phyloP scores from a whole-genome alignment of 2,329 filamentous ascomycete species.

The Pseudogymnoascus sp. region DNA sequence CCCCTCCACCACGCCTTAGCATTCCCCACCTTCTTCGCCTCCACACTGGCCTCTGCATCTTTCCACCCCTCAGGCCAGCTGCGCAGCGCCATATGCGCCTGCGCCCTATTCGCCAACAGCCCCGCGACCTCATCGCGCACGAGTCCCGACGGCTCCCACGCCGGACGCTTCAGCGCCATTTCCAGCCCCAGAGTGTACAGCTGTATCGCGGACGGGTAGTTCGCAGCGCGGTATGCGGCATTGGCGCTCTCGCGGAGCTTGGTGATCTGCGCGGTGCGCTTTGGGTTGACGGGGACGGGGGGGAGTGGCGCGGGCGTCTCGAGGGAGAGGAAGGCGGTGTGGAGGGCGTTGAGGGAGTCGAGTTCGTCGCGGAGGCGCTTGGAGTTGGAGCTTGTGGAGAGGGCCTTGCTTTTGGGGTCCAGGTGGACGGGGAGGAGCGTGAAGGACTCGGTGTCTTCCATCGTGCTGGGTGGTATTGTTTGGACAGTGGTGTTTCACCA shows the following conservation, averaged over 20 bases:
- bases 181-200: conserved; percentile 82
- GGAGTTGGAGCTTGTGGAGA: conserved; percentile 43
- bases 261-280: conserved; percentile 77
- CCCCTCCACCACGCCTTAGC: conserved; percentile 92
- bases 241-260: conserved; percentile 91
- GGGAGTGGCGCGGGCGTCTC: conserved; percentile 66
- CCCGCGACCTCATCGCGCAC: conserved; percentile 77
- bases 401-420: conserved; percentile 72
- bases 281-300: conserved; percentile 85
- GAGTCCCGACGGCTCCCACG: conserved; percentile 80
- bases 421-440: conserved; percentile 74
- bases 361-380: conserved; percentile 58
- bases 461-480: conserved; percentile 24
- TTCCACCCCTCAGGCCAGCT: conserved; percentile 80
- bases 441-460: conserved; percentile 65
- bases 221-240: conserved; percentile 69
- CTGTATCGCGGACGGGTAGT: conserved; percentile 67
- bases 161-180: conserved; percentile 75
- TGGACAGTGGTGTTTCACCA: not conserved
- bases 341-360: conserved; percentile 67
- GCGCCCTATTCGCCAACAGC: conserved; percentile 79
- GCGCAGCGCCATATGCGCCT: conserved; percentile 77
- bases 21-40: conserved; percentile 79
- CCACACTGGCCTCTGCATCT: conserved; percentile 82
- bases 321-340: conserved; percentile 64